These are phyloP conservation scores for Talaromyces sp. DNA, from an alignment of 2,329 filamentous ascomycete species.

Conservation along the genomic window DNA sequence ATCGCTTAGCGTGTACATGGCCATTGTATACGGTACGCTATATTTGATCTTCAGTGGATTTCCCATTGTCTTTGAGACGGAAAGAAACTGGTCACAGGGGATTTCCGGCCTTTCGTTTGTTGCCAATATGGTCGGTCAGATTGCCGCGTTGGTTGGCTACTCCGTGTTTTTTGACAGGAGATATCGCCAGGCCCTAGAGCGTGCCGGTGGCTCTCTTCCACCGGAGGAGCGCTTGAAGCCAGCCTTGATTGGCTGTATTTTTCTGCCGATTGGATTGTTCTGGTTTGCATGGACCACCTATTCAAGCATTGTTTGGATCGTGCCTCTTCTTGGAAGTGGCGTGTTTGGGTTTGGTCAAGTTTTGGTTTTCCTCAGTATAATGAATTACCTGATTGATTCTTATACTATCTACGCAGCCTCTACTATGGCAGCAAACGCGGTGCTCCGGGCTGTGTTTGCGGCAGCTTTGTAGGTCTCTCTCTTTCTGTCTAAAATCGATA, in stretches of 20 bases:
- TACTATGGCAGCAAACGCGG: conserved; percentile 38
- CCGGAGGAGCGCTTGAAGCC: conserved; percentile 46
- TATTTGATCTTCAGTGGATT: conserved; percentile 14
- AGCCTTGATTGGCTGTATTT: conserved; percentile 44
- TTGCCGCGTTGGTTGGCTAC: conserved; percentile 16
- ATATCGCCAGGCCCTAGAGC: neutral
- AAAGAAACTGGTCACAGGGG: conserved; percentile 54
- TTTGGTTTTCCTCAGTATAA: conserved; percentile 33
- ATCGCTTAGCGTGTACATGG: conserved; percentile 15
- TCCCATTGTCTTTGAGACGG: conserved; percentile 43
- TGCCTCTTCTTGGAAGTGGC: conserved; percentile 19
- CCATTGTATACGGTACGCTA: conserved; percentile 19
- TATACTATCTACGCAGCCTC: conserved; percentile 39
- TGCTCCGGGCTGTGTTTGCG: conserved; percentile 42
- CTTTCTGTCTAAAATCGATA: neutral
- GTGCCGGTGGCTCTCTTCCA: conserved; percentile 21
- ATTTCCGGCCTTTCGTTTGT: conserved; percentile 47
- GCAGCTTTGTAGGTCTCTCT: conserved; percentile 17
- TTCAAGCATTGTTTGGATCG: conserved; percentile 36
- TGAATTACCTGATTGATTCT: conserved; percentile 39
- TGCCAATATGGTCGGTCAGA: conserved; percentile 63
- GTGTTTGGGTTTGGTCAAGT: conserved; percentile 38
- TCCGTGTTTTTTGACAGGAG: conserved; percentile 14
- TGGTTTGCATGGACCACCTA: conserved; percentile 46
- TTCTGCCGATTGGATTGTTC: conserved; percentile 42